These are phyloP conservation scores for Russula ochroleuca DNA, from an alignment of 768 basidiomycete genomes.

Conservation along the genomic window DNA sequence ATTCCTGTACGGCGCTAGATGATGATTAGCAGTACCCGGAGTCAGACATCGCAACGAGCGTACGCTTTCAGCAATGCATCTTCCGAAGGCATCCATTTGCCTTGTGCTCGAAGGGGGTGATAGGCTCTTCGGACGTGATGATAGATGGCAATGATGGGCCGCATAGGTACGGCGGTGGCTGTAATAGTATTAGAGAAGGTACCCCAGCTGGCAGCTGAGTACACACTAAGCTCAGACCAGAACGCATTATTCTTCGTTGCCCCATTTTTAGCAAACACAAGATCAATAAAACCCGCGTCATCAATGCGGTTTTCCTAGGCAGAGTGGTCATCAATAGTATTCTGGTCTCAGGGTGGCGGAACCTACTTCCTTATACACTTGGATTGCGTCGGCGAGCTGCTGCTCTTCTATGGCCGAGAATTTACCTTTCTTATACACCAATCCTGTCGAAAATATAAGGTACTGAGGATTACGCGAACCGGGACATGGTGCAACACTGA, in stretches of 20 bases:
- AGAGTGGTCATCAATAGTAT: conserved; percentile 16
- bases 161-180: conserved; percentile 69
- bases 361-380: conserved; percentile 55
- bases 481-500: conserved; percentile 29
- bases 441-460: conserved; percentile 42
- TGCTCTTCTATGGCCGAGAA: conserved; percentile 77
- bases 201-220: not conserved
- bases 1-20: conserved; percentile 58
- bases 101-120: conserved; percentile 67
- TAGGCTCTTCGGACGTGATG: conserved; percentile 68
- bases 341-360: not conserved
- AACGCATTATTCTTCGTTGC: conserved; percentile 58
- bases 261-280: conserved; percentile 66
- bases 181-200: not conserved
- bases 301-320: conserved; percentile 48
- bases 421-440: conserved; percentile 86
- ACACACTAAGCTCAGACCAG: conserved; percentile 77
- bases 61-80: conserved; percentile 62
- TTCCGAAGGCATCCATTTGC: conserved; percentile 64
- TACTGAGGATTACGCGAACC: not conserved
- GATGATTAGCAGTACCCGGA: not conserved
- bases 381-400: conserved; percentile 60
- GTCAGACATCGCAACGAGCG: conserved; percentile 29
- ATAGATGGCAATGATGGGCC: conserved; percentile 80
- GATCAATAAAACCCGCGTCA: conserved; percentile 51